These are phyloP conservation scores for Biscogniauxia mediterranea DNA, from an alignment of 2,329 filamentous ascomycete species.

Conservation along the genomic window DNA sequence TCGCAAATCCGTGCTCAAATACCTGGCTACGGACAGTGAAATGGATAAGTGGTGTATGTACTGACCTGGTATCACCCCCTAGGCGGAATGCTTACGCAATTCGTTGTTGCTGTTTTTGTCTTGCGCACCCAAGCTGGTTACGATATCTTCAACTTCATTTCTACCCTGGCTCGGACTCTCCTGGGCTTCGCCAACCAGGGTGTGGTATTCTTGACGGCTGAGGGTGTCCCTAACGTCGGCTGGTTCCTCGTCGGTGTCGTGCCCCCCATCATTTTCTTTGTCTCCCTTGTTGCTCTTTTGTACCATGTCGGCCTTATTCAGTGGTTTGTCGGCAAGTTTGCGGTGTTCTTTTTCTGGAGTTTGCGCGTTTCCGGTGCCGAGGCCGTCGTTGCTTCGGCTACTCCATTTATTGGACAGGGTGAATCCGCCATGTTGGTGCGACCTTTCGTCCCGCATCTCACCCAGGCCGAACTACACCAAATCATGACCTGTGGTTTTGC, in stretches of 20 bases:
- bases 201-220: conserved; percentile 66
- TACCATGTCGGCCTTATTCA: conserved; percentile 80
- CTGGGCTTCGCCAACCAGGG: conserved; percentile 75
- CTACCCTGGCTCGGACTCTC: conserved; percentile 68
- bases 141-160: conserved; percentile 91
- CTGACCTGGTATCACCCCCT: conserved; percentile 4
- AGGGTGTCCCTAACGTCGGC: conserved; percentile 38
- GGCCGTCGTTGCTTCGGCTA: conserved; percentile 89
- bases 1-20: background rate
- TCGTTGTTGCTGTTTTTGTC: conserved; percentile 85
- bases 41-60: too few species aligned
- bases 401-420: conserved; percentile 91
- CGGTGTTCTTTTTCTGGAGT: conserved; percentile 86
- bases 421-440: conserved; percentile 91
- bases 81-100: conserved; percentile 82
- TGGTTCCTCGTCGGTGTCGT: conserved; percentile 80
- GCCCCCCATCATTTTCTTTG: conserved; percentile 96
- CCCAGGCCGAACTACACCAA: conserved; percentile 84
- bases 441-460: conserved; percentile 82
- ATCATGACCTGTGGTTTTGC: conserved; percentile 91
- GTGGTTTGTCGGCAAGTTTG: conserved; percentile 87
- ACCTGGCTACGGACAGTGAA: background rate
- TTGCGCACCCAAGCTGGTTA: conserved; percentile 76
- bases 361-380: conserved; percentile 87
- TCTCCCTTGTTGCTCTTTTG: conserved; percentile 82